phyloP scores from a whole-genome alignment of 441 rosid genomes.

The Eutrema salsugineum region DNA sequence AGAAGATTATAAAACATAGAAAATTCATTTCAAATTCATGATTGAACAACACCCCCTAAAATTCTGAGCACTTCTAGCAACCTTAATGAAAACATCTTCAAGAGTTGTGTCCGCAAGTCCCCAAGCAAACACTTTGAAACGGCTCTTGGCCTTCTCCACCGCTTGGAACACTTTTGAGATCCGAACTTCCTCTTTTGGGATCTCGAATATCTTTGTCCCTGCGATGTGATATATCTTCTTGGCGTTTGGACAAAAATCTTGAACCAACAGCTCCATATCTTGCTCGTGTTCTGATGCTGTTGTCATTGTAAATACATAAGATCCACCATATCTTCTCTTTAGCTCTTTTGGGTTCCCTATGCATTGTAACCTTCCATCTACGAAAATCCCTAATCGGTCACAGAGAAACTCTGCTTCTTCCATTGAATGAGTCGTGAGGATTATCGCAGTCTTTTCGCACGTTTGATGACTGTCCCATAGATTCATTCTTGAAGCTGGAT shows the following conservation, averaged over 20 bases:
- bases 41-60: no score
- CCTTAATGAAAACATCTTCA: constrained; percentile 56
- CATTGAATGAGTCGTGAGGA: constrained; percentile 94
- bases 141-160: constrained; percentile 67
- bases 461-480: constrained; percentile 86
- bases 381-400: constrained; percentile 81
- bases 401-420: constrained; percentile 91
- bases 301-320: constrained; percentile 76
- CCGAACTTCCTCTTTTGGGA: constrained; percentile 63
- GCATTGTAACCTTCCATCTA: constrained; percentile 77
- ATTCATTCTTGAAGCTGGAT: constrained; percentile 83
- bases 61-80: neutral
- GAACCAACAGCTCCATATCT: constrained; percentile 58
- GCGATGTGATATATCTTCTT: constrained; percentile 65
- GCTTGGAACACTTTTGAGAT: constrained; percentile 69
- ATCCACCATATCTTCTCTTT: constrained; percentile 80
- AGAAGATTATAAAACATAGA: no score
- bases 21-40: no score
- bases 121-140: constrained; percentile 75
- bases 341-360: constrained; percentile 87
- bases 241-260: constrained; percentile 50
- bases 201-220: constrained; percentile 88
- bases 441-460: constrained; percentile 72
- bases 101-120: constrained; percentile 82
- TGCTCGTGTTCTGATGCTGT: constrained; percentile 46